These are phyloP conservation scores for Urochloa ruziziensis DNA, from an alignment of 176 grass and related monocot genomes.

Conservation along the genomic window DNA sequence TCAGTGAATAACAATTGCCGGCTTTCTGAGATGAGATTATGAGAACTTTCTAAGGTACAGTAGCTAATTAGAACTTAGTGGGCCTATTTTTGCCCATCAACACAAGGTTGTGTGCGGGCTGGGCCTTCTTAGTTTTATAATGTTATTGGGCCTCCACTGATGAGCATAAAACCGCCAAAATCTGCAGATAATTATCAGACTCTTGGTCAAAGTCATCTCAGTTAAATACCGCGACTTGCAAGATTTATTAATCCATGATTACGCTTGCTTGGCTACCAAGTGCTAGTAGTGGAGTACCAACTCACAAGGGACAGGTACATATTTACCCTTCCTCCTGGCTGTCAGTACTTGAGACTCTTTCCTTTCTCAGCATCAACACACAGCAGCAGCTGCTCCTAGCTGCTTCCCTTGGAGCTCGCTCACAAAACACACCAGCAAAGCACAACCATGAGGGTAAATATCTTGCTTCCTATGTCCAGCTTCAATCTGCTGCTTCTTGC, in stretches of 20 bases:
- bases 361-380: background rate
- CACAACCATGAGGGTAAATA: constrained; percentile 40
- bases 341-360: background rate
- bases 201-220: constrained; percentile 15
- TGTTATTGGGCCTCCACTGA: background rate
- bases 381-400: background rate
- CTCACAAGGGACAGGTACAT: background rate
- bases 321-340: background rate
- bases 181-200: background rate
- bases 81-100: background rate
- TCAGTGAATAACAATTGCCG: too few species aligned
- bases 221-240: background rate
- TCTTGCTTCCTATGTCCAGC: background rate
- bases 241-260: background rate
- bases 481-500: background rate
- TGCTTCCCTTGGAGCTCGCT: background rate
- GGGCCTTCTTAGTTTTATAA: background rate
- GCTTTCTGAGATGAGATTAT: too few species aligned
- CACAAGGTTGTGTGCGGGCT: background rate
- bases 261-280: background rate
- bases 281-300: background rate
- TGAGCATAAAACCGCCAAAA: background rate
- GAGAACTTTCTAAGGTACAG: too few species aligned
- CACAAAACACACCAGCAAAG: background rate
- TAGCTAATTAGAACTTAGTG: background rate